A percentile compares a stretch with the other conserved stretches of the same genome.
Evolutionary conservation across 768 basidiomycete species (phyloP).

Genomic region (Phanerochaete carnosa): DNA sequence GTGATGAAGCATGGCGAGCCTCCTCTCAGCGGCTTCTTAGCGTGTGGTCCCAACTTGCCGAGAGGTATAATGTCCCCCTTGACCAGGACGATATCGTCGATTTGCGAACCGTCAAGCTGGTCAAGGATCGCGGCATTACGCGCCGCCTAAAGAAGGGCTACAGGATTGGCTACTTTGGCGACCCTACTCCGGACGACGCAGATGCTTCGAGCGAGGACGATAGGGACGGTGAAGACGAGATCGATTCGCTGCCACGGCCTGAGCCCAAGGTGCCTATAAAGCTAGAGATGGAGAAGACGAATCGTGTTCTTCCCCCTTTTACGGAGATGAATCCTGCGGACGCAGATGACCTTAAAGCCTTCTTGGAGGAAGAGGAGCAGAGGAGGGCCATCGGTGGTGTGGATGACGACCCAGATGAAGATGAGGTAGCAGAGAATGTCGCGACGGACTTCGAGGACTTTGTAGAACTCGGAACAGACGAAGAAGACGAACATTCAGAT

Average conservation of each 20-base stretch:
- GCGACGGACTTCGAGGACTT: conserved; percentile 9
- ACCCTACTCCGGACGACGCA: conserved; percentile 16
- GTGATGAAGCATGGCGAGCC: conserved; percentile 54
- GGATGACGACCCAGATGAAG: conserved; percentile 38
- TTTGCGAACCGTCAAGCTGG: conserved; percentile 53
- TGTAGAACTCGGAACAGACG: conserved; percentile 16
- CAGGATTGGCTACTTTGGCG: conserved; percentile 51
- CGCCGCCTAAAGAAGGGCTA: conserved; percentile 38
- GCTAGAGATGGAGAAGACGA: conserved; percentile 28
- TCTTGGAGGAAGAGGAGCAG: conserved; percentile 59
- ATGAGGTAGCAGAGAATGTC: conserved; percentile 23
- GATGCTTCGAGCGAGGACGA: conserved; percentile 39
- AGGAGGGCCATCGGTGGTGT: conserved; percentile 48
- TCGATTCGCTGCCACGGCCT: conserved; percentile 44
- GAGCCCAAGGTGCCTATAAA: conserved; percentile 30
- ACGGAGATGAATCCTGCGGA: conserved; percentile 44
- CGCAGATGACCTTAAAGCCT: conserved; percentile 61
- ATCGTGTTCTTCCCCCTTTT: conserved; percentile 39
- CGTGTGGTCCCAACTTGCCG: conserved; percentile 66
- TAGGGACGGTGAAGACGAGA: conserved; percentile 53
- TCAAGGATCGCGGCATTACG: conserved; percentile 70
- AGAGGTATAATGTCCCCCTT: conserved; percentile 60
- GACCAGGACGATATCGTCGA: conserved; percentile 83
- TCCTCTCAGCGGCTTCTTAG: conserved; percentile 54
- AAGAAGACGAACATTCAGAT: conserved; percentile 4